A percentile compares a stretch with the other conserved stretches of the same genome.
Evolutionary conservation across 352 stramenopile genomes (phyloP).

Genomic region (Peronosclerospora sorghi): DNA sequence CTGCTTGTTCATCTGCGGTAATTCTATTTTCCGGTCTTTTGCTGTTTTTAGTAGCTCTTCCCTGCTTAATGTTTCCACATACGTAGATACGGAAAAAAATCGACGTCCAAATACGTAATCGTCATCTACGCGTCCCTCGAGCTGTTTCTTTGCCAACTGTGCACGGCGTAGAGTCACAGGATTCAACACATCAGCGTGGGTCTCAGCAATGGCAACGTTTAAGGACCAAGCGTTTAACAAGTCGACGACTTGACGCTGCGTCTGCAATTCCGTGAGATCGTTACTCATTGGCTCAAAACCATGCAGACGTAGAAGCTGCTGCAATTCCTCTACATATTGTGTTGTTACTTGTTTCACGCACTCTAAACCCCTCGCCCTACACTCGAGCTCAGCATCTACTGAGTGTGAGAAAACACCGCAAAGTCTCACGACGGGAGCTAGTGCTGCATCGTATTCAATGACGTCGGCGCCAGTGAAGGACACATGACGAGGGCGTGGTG

Average conservation of each 20-base stretch:
- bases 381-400: slow-evolving; percentile 23
- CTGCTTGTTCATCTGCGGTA: slow-evolving; percentile 21
- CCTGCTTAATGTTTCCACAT: slow-evolving; percentile 33
- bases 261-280: slow-evolving; percentile 19
- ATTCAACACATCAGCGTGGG: slow-evolving; percentile 6
- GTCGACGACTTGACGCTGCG: slow-evolving; percentile 33
- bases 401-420: neutral
- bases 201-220: slow-evolving; percentile 1
- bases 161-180: slow-evolving; percentile 9
- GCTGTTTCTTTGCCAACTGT: slow-evolving; percentile 33
- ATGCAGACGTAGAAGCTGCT: slow-evolving; percentile 11
- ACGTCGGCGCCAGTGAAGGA: slow-evolving; percentile 39
- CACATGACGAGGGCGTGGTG: slow-evolving; percentile 34
- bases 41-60: slow-evolving; percentile 32
- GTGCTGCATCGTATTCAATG: slow-evolving; percentile 47
- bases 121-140: slow-evolving; percentile 31
- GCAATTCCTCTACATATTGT: slow-evolving; percentile 31
- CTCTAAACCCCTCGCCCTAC: slow-evolving; percentile 25
- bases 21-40: slow-evolving; percentile 11
- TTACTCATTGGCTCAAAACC: slow-evolving; percentile 29
- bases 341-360: slow-evolving; percentile 5
- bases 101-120: slow-evolving; percentile 56
- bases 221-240: slow-evolving; percentile 30
- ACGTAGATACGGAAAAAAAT: slow-evolving; percentile 45
- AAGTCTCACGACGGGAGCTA: slow-evolving; percentile 28